These are phyloP conservation scores for Sechiopsis laciniata DNA, from an alignment of 306 rosid genomes.

Conservation along the genomic window DNA sequence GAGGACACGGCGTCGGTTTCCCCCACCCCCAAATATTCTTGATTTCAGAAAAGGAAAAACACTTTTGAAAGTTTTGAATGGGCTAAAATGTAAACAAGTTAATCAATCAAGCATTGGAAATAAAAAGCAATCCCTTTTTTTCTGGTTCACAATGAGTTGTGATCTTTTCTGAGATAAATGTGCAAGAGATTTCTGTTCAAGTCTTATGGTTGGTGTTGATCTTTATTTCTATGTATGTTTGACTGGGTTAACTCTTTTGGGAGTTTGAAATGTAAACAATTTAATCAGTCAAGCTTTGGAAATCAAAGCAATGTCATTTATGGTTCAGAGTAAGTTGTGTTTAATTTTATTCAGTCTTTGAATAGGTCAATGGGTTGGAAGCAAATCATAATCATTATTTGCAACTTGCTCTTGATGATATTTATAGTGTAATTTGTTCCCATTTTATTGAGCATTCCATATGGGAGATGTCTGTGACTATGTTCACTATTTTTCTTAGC, in stretches of 20 bases:
- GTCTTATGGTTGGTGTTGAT: neutral
- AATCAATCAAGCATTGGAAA: no score
- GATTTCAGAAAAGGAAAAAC: no score
- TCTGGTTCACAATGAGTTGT: no score
- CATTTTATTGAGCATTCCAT: slow-evolving; percentile 3
- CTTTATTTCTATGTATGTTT: neutral
- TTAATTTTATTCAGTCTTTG: neutral
- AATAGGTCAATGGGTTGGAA: slow-evolving; percentile 7
- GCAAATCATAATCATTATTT: neutral
- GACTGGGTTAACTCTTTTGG: neutral
- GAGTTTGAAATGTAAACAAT: slow-evolving; percentile 16
- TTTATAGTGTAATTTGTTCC: slow-evolving; percentile 11
- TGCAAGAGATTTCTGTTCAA: neutral
- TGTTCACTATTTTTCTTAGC: slow-evolving; percentile 5
- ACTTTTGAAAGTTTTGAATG: no score
- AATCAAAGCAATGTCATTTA: neutral
- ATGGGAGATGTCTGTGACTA: neutral
- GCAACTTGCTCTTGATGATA: neutral
- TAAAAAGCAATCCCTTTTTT: no score
- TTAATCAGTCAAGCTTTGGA: neutral
- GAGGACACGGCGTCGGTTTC: no score
- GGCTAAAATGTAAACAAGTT: no score
- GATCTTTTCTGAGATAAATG: no score
- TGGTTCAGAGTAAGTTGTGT: neutral
- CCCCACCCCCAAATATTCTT: no score